These are phyloP conservation scores for Abelmoschus esculentus DNA, from an alignment of 345 rosid species.

Conservation along the genomic window DNA sequence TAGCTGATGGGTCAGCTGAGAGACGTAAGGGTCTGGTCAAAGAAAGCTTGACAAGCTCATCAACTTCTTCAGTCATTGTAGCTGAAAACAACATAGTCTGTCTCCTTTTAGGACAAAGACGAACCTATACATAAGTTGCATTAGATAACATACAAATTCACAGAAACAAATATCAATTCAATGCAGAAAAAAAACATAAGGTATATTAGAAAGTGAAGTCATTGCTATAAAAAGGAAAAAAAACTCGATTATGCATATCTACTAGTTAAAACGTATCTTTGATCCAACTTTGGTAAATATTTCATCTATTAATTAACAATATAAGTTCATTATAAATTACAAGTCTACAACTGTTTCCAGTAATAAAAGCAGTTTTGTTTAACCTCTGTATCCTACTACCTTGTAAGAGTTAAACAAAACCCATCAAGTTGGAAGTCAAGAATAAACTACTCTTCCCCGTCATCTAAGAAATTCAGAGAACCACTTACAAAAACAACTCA, in stretches of 20 bases:
- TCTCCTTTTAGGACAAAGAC: constrained; percentile 85
- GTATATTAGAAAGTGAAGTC: not conserved
- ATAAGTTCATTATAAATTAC: too few relatives aligned
- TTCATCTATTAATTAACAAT: not conserved
- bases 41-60: constrained; percentile 84
- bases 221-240: not conserved
- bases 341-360: too few relatives aligned
- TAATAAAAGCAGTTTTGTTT: too few relatives aligned
- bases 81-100: constrained; percentile 98
- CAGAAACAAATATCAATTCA: constrained; percentile 3
- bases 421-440: not conserved
- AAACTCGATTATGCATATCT: not conserved
- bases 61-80: constrained; percentile 96
- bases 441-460: not conserved
- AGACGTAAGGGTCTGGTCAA: constrained; percentile 86
- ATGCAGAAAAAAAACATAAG: not conserved
- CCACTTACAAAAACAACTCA: not conserved
- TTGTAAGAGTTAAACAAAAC: not conserved
- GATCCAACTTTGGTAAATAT: not conserved
- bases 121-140: constrained; percentile 44
- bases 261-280: not conserved
- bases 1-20: constrained; percentile 92
- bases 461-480: not conserved
- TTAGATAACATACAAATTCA: not conserved
- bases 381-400: too few relatives aligned